Percentiles rank a stretch among this genome's conserved stretches.
Evolutionary conservation across 257 asterid species (phyloP).

Genomic region (Solanum chiquidenum): DNA sequence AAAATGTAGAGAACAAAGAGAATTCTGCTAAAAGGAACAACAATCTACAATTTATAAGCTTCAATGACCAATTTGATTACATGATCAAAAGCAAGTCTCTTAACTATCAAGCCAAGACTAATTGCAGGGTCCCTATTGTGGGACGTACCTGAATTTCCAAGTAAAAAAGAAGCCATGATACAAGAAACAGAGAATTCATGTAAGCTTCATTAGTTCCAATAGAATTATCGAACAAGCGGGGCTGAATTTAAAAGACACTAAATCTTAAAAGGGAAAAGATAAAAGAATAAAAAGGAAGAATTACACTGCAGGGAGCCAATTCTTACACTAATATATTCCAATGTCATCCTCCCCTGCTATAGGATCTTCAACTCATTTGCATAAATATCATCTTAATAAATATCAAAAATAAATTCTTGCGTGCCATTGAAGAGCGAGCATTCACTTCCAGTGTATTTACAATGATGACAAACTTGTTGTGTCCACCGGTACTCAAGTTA

Average conservation of each 20-base stretch:
- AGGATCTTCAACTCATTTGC: neutral
- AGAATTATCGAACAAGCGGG: neutral
- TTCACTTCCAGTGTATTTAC: neutral
- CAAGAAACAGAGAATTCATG: neutral
- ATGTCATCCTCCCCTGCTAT: neutral
- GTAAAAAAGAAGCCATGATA: neutral
- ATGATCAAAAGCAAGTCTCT: neutral
- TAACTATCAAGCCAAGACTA: neutral
- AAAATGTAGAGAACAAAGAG: neutral
- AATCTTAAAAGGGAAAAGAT: neutral
- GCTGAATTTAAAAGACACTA: neutral
- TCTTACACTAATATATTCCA: neutral
- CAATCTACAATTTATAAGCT: neutral
- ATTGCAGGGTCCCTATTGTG: neutral
- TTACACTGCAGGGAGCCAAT: constrained; percentile 1
- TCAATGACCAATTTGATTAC: neutral
- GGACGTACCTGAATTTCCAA: neutral
- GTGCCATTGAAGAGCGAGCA: neutral
- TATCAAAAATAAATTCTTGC: neutral
- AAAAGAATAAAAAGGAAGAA: neutral
- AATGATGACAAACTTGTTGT: neutral
- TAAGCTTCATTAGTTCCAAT: neutral
- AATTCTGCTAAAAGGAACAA: neutral
- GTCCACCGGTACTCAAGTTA: neutral
- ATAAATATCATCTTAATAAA: neutral